These are phyloP conservation scores for Aureobasidium sp. DNA, from an alignment of 2,329 filamentous ascomycete species.

Conservation along the genomic window DNA sequence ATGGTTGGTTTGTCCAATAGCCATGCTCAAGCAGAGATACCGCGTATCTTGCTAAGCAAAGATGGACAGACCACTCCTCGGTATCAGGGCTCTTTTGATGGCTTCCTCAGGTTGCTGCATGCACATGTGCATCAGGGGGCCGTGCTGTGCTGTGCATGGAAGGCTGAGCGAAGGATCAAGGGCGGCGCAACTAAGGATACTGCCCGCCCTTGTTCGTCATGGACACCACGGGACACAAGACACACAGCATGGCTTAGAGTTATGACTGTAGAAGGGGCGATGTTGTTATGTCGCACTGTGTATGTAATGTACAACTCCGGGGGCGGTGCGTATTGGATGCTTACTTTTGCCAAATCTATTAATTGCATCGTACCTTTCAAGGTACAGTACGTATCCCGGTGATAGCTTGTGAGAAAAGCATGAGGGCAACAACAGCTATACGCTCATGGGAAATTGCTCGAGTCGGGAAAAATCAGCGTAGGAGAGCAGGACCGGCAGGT, in stretches of 20 bases:
- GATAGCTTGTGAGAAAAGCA: neutral
- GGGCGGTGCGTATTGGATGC: slow-evolving; percentile 1
- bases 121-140: slow-evolving; percentile 1
- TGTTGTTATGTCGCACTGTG: slow-evolving; percentile 11
- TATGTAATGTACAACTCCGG: neutral
- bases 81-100: neutral
- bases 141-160: neutral
- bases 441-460: neutral
- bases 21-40: neutral
- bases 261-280: neutral
- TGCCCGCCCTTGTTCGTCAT: slow-evolving; percentile 1
- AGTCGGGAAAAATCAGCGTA: neutral
- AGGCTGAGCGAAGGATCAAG: slow-evolving; percentile 7
- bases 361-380: neutral
- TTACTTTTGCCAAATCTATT: neutral
- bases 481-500: neutral
- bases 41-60: neutral
- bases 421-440: neutral
- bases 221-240: neutral
- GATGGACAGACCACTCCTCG: neutral
- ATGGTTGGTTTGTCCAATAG: slow-evolving; percentile 2
- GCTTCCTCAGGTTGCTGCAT: slow-evolving; percentile 7
- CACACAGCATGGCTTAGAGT: neutral
- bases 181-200: neutral
- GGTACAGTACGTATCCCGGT: neutral